Percentiles rank a stretch among this genome's conserved stretches.
Evolutionary conservation across 495 filamentous ascomycete species (phyloP).

Genomic region (Penicillium coprophilum): DNA sequence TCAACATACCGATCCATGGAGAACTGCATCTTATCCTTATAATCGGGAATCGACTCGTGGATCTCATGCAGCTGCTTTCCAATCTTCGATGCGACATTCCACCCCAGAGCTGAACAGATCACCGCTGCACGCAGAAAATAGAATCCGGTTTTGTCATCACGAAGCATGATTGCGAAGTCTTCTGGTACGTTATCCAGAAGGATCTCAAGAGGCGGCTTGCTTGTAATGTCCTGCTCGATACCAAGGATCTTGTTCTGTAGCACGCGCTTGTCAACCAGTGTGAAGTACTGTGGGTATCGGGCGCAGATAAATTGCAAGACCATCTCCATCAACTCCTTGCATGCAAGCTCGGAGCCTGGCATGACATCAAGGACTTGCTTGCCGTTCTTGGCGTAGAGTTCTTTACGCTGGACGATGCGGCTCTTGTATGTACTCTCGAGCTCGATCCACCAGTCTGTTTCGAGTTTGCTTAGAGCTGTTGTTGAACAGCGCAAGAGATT

Average conservation of each 20-base stretch:
- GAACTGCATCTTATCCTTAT: constrained; percentile 87
- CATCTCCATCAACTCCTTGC: constrained; percentile 92
- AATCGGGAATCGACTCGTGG: constrained; percentile 78
- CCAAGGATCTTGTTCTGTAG: constrained; percentile 73
- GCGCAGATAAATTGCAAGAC: constrained; percentile 73
- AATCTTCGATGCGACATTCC: constrained; percentile 76
- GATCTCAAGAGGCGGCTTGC: constrained; percentile 67
- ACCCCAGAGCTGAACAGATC: constrained; percentile 78
- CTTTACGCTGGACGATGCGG: constrained; percentile 70
- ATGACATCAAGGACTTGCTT: constrained; percentile 63
- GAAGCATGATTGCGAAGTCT: constrained; percentile 80
- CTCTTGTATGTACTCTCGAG: constrained; percentile 72
- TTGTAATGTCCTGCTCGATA: constrained; percentile 59
- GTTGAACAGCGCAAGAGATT: not conserved
- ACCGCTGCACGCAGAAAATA: constrained; percentile 79
- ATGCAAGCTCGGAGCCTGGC: constrained; percentile 77
- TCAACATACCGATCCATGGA: constrained; percentile 73
- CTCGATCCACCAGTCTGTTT: constrained; percentile 90
- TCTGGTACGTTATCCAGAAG: constrained; percentile 83
- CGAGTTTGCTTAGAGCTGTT: constrained; percentile 73
- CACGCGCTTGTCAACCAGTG: constrained; percentile 56
- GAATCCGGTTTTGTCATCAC: constrained; percentile 66
- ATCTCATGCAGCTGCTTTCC: constrained; percentile 72
- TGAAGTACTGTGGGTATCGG: constrained; percentile 80
- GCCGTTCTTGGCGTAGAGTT: constrained; percentile 64